phyloP scores from a whole-genome alignment of 331 rosid species.

The Dryas integrifolia region DNA sequence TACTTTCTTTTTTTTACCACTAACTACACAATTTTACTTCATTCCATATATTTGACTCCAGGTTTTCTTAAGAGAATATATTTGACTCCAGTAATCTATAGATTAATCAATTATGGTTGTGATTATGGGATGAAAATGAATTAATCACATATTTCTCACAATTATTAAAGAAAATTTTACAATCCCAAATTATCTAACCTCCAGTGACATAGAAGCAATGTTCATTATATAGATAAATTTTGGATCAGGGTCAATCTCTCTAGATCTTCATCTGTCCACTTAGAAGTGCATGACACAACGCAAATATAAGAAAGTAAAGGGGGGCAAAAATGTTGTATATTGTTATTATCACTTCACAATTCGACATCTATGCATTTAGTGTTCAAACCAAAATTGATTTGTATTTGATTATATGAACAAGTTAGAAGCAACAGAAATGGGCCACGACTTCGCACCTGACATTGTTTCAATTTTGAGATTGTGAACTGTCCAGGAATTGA shows the following conservation, averaged over 20 bases:
- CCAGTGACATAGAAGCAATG: not conserved
- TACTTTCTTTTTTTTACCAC: too few species aligned
- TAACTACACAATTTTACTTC: not conserved
- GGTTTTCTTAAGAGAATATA: not conserved
- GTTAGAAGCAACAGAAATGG: not conserved
- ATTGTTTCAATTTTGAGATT: constrained; percentile 2
- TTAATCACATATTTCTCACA: not conserved
- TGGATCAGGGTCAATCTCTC: not conserved
- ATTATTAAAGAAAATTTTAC: not conserved
- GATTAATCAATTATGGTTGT: not conserved
- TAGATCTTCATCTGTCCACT: not conserved
- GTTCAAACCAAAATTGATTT: not conserved
- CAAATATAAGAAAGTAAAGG: not conserved
- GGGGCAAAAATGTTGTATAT: not conserved
- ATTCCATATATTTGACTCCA: not conserved
- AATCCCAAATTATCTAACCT: not conserved
- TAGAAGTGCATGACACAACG: not conserved
- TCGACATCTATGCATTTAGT: not conserved
- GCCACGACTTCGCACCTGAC: not conserved
- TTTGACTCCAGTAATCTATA: not conserved
- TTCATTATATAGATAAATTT: not conserved
- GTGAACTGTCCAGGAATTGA: not conserved
- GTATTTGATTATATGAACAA: not conserved
- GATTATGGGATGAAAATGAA: not conserved
- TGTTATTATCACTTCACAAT: not conserved